Evolutionary conservation across 192 early-diverging fungal species (phyloP), one percentile per base, ranked within the genome.

Genomic region (Backusella circina): DNA sequence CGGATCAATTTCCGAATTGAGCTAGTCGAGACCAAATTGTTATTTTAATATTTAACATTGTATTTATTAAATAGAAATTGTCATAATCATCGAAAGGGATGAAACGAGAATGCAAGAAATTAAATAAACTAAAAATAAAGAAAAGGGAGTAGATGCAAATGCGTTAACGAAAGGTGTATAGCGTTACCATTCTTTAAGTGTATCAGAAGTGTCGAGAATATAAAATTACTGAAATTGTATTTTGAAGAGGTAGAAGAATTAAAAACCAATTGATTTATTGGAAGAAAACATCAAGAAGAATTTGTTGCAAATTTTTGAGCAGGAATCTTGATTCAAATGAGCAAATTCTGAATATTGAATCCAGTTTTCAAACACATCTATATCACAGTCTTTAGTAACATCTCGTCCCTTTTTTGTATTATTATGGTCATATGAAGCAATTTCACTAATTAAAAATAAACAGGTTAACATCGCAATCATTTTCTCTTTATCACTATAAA

Each of bases 291-390:
- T 57, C 21, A 26, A 2, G 23, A 26, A 57, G 23, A 57, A 57
- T 4, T 57, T 57, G 54, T 57, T 57, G 9, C 54, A 57, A 41
- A 74, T 65, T 32, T 31, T 39, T 41, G 26, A 65, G 37, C 57
- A 74, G 1, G 57, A 23, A 44, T 66, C 37, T 65, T 30, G 21
- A 2, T 37, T 66, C 36, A 26, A 47, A 21, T 41, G 15, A 44
- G 28, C 57, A 65, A 74, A 74, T 35, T 65, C 64, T 4, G 30
- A 18, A 26, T 65, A 18, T 66, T 66, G 35, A 39, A 35, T 41
- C 72, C 72, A 74, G 28, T 74, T 64, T 33, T 65, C 31, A 15
- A 66, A 37, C 30, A 23, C 37, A 5, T 65, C 39, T n/a, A 41
- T 65, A 2, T 74, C 72, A 26, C 5, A 2, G 28, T 65, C 61